Evolutionary conservation across 768 basidiomycete species (phyloP).

Genomic region (Termitomyces sp.): DNA sequence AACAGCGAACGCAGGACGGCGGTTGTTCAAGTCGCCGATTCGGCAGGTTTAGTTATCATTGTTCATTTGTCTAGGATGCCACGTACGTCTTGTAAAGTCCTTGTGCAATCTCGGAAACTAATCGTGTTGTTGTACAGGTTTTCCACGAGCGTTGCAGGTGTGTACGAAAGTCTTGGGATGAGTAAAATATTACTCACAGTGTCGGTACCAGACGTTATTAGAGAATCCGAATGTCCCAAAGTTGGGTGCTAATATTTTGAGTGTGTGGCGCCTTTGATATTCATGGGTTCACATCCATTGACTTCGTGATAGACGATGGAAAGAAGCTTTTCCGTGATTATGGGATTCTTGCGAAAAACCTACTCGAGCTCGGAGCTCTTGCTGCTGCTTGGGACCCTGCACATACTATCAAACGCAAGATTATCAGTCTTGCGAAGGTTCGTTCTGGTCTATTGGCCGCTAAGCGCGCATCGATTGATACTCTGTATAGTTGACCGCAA

Average conservation of each 20-base stretch:
- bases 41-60: conserved; percentile 23
- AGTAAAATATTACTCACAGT: neutral
- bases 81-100: conserved; percentile 14
- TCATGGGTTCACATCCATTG: neutral
- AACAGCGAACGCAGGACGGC: conserved; percentile 21
- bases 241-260: conserved; percentile 27
- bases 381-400: conserved; percentile 24
- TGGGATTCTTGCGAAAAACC: conserved; percentile 26
- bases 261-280: conserved; percentile 12
- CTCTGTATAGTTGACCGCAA: conserved; percentile 21
- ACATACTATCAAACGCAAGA: conserved; percentile 17
- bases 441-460: neutral
- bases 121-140: conserved; percentile 15
- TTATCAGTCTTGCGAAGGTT: conserved; percentile 28
- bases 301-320: conserved; percentile 24
- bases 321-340: conserved; percentile 32
- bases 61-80: conserved; percentile 24
- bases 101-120: neutral
- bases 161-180: too few relatives aligned
- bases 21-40: conserved; percentile 27
- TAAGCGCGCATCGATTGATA: neutral
- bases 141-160: conserved; percentile 24
- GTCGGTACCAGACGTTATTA: conserved; percentile 19
- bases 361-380: conserved; percentile 29
- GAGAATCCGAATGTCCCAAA: conserved; percentile 24